Evolutionary conservation across 1,284 basidiomycete genomes (phyloP).

Genomic region (Ceratobasidium sp.): DNA sequence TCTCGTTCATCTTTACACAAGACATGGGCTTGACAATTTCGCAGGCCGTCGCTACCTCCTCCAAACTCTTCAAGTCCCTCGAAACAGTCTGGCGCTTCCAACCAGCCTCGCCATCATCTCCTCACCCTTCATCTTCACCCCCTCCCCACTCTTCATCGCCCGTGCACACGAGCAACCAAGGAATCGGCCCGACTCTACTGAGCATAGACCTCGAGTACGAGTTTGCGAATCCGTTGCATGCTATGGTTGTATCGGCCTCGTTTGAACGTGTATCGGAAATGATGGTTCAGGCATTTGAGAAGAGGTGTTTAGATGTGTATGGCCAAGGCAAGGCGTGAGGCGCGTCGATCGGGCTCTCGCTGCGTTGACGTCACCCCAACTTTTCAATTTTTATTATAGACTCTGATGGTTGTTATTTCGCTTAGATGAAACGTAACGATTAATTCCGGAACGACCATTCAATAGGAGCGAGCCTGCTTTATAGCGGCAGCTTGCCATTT

Average conservation of each 20-base stretch:
- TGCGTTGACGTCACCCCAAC: too few relatives aligned
- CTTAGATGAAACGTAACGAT: too few relatives aligned
- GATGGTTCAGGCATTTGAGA: slow-evolving; percentile 95
- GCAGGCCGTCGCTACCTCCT: slow-evolving; percentile 81
- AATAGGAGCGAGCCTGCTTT: too few relatives aligned
- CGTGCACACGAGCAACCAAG: slow-evolving; percentile 46
- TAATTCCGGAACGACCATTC: too few relatives aligned
- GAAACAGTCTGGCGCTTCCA: slow-evolving; percentile 86
- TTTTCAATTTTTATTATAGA: neutral
- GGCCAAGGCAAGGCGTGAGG: slow-evolving; percentile 58
- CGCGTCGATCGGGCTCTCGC: neutral
- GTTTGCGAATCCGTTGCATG: slow-evolving; percentile 90
- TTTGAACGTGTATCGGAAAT: slow-evolving; percentile 88
- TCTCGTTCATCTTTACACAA: slow-evolving; percentile 44
- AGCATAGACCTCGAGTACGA: slow-evolving; percentile 86
- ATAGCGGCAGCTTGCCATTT: too few relatives aligned
- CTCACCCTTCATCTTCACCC: slow-evolving; percentile 56
- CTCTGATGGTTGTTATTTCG: too few relatives aligned
- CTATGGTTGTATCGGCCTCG: slow-evolving; percentile 83
- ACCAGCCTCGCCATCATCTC: slow-evolving; percentile 64
- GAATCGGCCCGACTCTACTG: slow-evolving; percentile 72
- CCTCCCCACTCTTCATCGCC: slow-evolving; percentile 47
- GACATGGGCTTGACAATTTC: neutral
- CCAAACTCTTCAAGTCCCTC: slow-evolving; percentile 88
- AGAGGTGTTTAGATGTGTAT: slow-evolving; percentile 80